A percentile compares a stretch with the other conserved stretches of the same genome.
Conservation (phyloP, 1,139 yeast genomes). For the Magnusiomyces fungicola region DNA sequence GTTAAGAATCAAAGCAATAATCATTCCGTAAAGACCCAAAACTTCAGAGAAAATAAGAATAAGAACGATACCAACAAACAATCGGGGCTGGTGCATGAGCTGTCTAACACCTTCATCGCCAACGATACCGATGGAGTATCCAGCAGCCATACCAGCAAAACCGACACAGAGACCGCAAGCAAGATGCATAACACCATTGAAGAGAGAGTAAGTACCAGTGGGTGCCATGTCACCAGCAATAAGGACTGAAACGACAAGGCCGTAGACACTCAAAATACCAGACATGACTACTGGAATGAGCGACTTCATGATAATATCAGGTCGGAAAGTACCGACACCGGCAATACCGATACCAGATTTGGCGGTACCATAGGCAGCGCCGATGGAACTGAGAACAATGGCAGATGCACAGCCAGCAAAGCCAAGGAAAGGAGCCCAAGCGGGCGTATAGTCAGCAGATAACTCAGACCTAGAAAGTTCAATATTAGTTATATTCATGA, state of each 20-base stretch:
- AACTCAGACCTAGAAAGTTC: constrained; percentile 12
- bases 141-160: constrained; percentile 91
- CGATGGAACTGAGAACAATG: constrained; percentile 82
- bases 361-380: constrained; percentile 99
- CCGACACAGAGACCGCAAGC: constrained; percentile 99
- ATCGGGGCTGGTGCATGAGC: constrained; percentile 91
- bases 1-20: constrained; percentile 94
- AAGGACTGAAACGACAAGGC: constrained; percentile 92
- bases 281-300: constrained; percentile 93
- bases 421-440: constrained; percentile 91
- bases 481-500: background rate
- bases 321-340: constrained; percentile 44
- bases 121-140: constrained; percentile 97
- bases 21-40: constrained; percentile 69
- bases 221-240: constrained; percentile 60
- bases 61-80: constrained; percentile 78
- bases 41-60: constrained; percentile 98
- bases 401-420: constrained; percentile 93
- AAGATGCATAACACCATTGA: constrained; percentile 95
- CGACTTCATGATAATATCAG: constrained; percentile 30
- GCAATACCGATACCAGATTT: constrained; percentile 98
- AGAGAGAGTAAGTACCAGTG: constrained; percentile 86
- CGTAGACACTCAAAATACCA: constrained; percentile 99
- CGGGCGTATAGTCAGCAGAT: constrained; percentile 57
- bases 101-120: constrained; percentile 99